Evolutionary conservation across 495 filamentous ascomycete genomes (phyloP), one percentile per base, ranked within the genome.

Genomic region (Penicillium manginii): DNA sequence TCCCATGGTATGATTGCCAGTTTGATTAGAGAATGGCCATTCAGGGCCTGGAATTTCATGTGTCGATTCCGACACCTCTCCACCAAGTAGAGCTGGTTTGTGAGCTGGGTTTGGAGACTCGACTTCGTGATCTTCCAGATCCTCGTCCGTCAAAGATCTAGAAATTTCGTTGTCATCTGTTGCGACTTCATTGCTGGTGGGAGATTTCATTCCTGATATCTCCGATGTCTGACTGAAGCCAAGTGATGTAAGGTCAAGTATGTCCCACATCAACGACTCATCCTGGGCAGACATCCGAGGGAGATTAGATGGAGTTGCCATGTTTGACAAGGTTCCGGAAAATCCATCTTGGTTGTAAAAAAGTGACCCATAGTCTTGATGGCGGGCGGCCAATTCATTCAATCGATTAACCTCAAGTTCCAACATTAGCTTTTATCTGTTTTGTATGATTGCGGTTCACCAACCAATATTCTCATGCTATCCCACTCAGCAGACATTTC

Each of bases 281-380:
- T 72, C 69, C 39, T 65, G 57, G 2, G 29, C 18, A 0, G 69
- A 69, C 69, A 72, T 69, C 19, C 62, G 43, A 1, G 69, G 69
- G 19, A 72, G 57, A 40, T 64, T 72, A 3, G 66, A 65, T 0
- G 69, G 58, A 7, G 69, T 72, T 10, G 66, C 61, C 66, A 72
- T 72, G 23, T 52, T 66, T 2, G 66, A 60, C 8, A 69, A 50
- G 4, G 55, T 62, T 0, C 69, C 69, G 0, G 69, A 67, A 22
- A 57, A 72, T 1, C 66, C 58, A 6, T 69, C 69, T 22, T 72
- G 69, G 23, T 65, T 72, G 31, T 69, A 72, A 23, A 69, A 72
- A 1, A 72, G 53, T 6, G 69, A 72, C 0, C 67, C 67, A 50
- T 67, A 65, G 33, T 69, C 65, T 14, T 63, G 60, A 14, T 60